Evolutionary conservation across 192 early-diverging fungal genomes (phyloP).

Genomic region (Backusella sp.): DNA sequence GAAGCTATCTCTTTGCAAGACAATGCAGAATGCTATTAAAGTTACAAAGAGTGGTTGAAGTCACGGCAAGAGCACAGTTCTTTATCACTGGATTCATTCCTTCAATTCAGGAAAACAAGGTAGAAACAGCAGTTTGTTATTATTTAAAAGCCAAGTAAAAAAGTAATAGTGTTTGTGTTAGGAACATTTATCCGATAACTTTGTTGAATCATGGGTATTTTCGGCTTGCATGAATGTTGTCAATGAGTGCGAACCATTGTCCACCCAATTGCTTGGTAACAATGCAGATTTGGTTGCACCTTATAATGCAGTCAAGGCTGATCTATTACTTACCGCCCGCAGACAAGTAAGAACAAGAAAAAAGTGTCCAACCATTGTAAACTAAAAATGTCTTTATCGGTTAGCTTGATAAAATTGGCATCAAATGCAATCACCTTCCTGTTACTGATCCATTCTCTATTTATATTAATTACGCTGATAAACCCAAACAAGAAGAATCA

Average conservation of each 20-base stretch:
- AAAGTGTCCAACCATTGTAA: background rate
- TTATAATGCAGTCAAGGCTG: constrained; percentile 76
- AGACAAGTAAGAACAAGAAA: constrained; percentile 59
- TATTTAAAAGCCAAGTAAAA: background rate
- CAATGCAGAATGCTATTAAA: constrained; percentile 79
- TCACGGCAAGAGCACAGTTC: constrained; percentile 66
- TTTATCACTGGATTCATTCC: constrained; percentile 75
- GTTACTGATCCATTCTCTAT: constrained; percentile 53
- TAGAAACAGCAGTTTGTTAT: constrained; percentile 24
- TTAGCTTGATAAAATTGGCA: constrained; percentile 76
- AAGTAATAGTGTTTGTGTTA: background rate
- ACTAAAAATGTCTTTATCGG: background rate
- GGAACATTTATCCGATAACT: constrained; percentile 55
- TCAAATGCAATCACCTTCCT: constrained; percentile 54
- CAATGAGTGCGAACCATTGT: constrained; percentile 75
- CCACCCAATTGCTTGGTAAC: constrained; percentile 39
- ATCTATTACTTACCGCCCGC: constrained; percentile 71
- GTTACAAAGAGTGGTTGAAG: constrained; percentile 61
- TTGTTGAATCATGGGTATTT: constrained; percentile 82
- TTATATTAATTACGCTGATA: constrained; percentile 40
- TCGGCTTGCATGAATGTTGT: constrained; percentile 76
- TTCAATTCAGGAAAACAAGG: constrained; percentile 70
- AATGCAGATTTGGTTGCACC: constrained; percentile 43
- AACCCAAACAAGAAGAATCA: constrained; percentile 29
- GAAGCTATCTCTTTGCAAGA: constrained; percentile 93